A percentile compares a stretch with the other conserved stretches of the same genome.
Conservation (phyloP, 768 basidiomycete genomes). For the Serendipita indica region DNA sequence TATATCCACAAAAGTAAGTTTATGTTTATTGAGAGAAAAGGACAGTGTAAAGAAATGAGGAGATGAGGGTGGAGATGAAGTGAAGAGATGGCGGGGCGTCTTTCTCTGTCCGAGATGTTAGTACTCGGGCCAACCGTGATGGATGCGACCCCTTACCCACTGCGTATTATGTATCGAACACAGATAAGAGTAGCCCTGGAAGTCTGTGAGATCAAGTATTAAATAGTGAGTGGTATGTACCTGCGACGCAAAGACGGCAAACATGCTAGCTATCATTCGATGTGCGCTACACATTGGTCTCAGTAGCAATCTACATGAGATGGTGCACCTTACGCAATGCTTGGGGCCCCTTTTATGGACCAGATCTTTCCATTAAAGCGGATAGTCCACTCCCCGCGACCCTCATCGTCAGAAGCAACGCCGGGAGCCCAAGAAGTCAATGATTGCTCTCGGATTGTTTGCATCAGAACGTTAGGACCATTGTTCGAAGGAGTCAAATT, state of each 20-base stretch:
- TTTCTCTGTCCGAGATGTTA: not conserved
- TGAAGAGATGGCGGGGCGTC: constrained; percentile 1
- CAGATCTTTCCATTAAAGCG: not conserved
- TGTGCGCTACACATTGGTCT: not conserved
- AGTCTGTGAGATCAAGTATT: not conserved
- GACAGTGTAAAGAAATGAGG: not conserved
- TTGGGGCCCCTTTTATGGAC: not conserved
- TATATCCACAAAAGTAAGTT: constrained; percentile 1
- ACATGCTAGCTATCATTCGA: not conserved
- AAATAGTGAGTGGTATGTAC: not conserved
- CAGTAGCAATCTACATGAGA: not conserved
- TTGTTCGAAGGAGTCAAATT: constrained; percentile 8
- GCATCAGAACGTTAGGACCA: not conserved
- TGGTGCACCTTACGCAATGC: not conserved
- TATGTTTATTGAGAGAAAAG: not conserved
- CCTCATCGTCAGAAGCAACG: not conserved
- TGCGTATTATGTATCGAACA: constrained; percentile 4
- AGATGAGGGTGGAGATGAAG: not conserved
- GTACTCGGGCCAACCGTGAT: not conserved
- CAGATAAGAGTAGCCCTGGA: not conserved
- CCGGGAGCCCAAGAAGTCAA: not conserved
- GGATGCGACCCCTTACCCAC: not conserved
- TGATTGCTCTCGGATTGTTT: not conserved
- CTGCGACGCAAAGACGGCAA: not conserved
- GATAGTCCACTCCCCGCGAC: not conserved